A percentile compares a stretch with the other conserved stretches of the same genome.
Conservation (phyloP, 1,284 basidiomycete genomes). For the Coniferiporia weirii region DNA sequence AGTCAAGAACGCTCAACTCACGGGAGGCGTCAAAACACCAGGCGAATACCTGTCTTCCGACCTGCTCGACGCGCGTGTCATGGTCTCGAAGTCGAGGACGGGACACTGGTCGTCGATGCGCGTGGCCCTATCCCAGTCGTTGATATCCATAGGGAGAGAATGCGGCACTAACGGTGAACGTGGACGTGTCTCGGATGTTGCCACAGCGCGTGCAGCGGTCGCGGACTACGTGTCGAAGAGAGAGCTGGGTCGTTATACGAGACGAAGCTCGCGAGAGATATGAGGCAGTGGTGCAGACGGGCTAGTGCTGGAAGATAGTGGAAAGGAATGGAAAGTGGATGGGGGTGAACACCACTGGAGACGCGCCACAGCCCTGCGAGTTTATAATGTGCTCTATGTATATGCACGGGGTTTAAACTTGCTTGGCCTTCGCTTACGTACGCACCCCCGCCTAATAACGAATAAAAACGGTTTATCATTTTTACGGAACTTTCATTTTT, state of each 20-base stretch:
- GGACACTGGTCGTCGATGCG: background rate
- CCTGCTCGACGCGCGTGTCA: slow-evolving; percentile 4
- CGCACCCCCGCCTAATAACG: too few species aligned
- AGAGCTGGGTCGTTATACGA: background rate
- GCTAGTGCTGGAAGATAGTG: too few species aligned
- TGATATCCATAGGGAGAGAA: background rate
- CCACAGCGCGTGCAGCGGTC: too few species aligned
- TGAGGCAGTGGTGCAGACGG: too few species aligned
- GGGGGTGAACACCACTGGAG: too few species aligned
- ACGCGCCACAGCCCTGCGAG: too few species aligned
- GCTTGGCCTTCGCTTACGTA: too few species aligned
- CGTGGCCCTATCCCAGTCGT: background rate
- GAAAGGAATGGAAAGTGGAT: too few species aligned
- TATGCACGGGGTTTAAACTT: too few species aligned
- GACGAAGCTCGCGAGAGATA: background rate
- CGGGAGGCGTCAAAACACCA: slow-evolving; percentile 17
- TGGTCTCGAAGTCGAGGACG: background rate
- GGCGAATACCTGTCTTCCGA: slow-evolving; percentile 12
- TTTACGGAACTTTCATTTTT: too few species aligned
- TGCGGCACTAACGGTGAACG: background rate
- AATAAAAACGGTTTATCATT: too few species aligned
- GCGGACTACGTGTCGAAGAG: background rate
- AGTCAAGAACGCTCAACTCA: slow-evolving; percentile 3
- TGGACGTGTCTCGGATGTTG: background rate
- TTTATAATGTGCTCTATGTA: too few species aligned